A percentile compares a stretch with the other conserved stretches of the same genome.
Conservation (phyloP, 495 filamentous ascomycete genomes). For the Poronia punctata region DNA sequence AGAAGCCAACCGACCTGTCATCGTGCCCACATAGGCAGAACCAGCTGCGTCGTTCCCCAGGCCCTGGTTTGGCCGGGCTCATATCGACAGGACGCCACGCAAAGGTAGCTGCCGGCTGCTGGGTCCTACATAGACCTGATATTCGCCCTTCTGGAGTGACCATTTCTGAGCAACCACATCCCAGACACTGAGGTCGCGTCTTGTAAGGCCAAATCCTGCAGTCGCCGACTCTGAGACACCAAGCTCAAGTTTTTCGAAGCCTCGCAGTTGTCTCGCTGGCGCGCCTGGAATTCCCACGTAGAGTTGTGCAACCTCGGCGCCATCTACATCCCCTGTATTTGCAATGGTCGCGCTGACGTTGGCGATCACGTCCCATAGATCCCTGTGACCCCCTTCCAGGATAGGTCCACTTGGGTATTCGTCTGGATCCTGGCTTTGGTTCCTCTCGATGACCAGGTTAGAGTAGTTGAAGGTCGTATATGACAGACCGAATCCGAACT, state of each 20-base stretch:
- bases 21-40: too few species aligned
- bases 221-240: slow-evolving; percentile 25
- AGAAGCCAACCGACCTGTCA: too few species aligned
- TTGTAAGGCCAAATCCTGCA: slow-evolving; percentile 39
- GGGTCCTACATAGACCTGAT: slow-evolving; percentile 38
- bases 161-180: slow-evolving; percentile 44
- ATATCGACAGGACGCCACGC: slow-evolving; percentile 32
- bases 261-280: slow-evolving; percentile 43
- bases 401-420: slow-evolving; percentile 21
- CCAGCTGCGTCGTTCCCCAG: too few species aligned
- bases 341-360: slow-evolving; percentile 32
- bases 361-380: slow-evolving; percentile 41
- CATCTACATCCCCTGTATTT: slow-evolving; percentile 38
- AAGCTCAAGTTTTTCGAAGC: slow-evolving; percentile 46
- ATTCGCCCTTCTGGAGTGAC: slow-evolving; percentile 28
- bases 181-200: slow-evolving; percentile 53
- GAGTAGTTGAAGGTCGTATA: slow-evolving; percentile 51
- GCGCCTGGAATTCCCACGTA: slow-evolving; percentile 47
- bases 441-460: slow-evolving; percentile 16
- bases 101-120: slow-evolving; percentile 52
- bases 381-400: slow-evolving; percentile 39
- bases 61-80: too few species aligned
- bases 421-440: not conserved
- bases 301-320: slow-evolving; percentile 44
- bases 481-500: slow-evolving; percentile 56